These are phyloP conservation scores for Acephala macrosclerotiorum DNA, from an alignment of 2,329 filamentous ascomycete species.

Conservation along the genomic window DNA sequence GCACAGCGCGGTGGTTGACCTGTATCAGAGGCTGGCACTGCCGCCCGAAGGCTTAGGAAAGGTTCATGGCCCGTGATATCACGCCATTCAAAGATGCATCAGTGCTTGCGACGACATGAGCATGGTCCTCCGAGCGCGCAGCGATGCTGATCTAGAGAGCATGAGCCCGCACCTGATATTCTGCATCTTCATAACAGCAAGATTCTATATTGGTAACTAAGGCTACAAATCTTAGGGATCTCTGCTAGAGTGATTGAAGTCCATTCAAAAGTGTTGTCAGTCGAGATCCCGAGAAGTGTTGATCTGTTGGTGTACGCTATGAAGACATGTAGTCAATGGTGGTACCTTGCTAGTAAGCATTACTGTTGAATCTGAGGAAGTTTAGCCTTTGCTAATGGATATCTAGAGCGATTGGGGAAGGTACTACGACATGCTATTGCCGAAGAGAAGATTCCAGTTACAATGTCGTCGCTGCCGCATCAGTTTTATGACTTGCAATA, in stretches of 20 bases:
- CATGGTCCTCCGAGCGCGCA: conserved; percentile 17
- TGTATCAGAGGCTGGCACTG: conserved; percentile 28
- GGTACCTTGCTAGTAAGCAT: conserved; percentile 29
- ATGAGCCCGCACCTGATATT: conserved; percentile 29
- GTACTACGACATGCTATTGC: conserved; percentile 27
- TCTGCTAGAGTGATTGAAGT: conserved; percentile 10
- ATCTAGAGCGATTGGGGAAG: conserved; percentile 21
- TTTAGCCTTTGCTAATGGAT: neutral
- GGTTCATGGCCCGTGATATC: conserved; percentile 30
- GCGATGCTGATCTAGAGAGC: conserved; percentile 30
- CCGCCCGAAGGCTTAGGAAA: conserved; percentile 28
- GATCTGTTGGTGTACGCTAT: conserved; percentile 28
- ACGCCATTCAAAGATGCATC: conserved; percentile 31
- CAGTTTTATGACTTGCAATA: conserved; percentile 32
- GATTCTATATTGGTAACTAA: conserved; percentile 27
- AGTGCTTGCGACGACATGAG: conserved; percentile 31
- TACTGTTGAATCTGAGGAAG: neutral
- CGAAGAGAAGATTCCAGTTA: conserved; percentile 23
- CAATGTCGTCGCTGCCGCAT: conserved; percentile 20
- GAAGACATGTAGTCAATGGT: conserved; percentile 32
- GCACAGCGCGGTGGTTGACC: conserved; percentile 24
- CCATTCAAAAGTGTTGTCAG: conserved; percentile 29
- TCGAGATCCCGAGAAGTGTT: conserved; percentile 28
- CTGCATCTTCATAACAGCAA: conserved; percentile 30
- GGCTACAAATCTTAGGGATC: neutral